These are phyloP conservation scores for Ceratopteris richardii DNA, from an alignment of 75 land plant genomes.

Conservation along the genomic window DNA sequence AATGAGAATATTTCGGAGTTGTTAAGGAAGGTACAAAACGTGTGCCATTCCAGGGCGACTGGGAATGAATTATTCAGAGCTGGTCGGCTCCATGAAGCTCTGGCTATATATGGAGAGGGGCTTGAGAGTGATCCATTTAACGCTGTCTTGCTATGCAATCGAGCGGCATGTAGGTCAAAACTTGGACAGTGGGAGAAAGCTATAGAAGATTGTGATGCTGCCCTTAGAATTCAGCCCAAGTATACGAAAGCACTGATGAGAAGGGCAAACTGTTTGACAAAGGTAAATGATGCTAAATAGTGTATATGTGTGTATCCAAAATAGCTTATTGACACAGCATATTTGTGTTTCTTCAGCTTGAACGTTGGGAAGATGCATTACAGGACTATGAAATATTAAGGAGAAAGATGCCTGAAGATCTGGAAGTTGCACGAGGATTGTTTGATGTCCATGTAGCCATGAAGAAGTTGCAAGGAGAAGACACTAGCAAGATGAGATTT, in stretches of 20 bases:
- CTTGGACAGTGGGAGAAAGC: too few relatives aligned
- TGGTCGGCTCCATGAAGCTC: conserved; percentile 63
- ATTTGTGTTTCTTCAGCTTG: conserved; percentile 63
- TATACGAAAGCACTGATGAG: too few relatives aligned
- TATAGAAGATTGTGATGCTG: too few relatives aligned
- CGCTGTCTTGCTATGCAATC: too few relatives aligned
- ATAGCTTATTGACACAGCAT: conserved; percentile 2
- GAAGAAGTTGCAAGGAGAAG: conserved; percentile 65
- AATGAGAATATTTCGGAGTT: conserved; percentile 35
- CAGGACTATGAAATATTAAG: too few relatives aligned
- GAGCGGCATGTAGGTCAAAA: too few relatives aligned
- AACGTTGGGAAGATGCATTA: conserved; percentile 85
- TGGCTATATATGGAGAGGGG: conserved; percentile 76
- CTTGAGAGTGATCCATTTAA: conserved; percentile 58
- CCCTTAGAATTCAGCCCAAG: too few relatives aligned
- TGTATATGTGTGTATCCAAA: too few relatives aligned
- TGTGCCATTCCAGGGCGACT: conserved; percentile 54
- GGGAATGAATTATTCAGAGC: conserved; percentile 76
- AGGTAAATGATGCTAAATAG: background rate
- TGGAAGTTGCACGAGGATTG: conserved; percentile 63
- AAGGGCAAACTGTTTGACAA: too few relatives aligned
- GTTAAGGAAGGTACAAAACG: conserved; percentile 50
- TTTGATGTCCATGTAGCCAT: conserved; percentile 69
- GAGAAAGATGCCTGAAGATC: conserved; percentile 62
- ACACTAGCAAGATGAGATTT: conserved; percentile 39